These are phyloP conservation scores for Dryas integrifolia DNA, from an alignment of 331 rosid genomes.

Conservation along the genomic window DNA sequence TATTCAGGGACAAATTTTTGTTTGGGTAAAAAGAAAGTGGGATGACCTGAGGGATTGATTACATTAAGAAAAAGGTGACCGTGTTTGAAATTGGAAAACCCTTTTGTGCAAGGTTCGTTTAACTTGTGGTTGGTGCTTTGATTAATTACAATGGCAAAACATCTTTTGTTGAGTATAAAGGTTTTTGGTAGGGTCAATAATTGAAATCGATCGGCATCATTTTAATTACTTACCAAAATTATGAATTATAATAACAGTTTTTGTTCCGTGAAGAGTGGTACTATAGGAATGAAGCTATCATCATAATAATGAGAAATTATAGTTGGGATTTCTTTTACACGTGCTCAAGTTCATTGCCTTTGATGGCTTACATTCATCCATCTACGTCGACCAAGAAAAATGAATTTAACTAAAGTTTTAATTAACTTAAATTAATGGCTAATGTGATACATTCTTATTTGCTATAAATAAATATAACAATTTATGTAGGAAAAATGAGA, in stretches of 20 bases:
- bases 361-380: neutral
- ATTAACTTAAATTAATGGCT: too few relatives aligned
- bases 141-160: neutral
- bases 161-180: neutral
- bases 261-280: conserved; percentile 33
- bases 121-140: conserved; percentile 9
- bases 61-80: neutral
- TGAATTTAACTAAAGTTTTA: too few relatives aligned
- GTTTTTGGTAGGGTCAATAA: conserved; percentile 5
- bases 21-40: neutral
- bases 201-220: conserved; percentile 5
- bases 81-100: conserved; percentile 6
- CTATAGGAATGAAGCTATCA: conserved; percentile 17
- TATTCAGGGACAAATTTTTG: neutral
- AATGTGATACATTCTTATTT: too few relatives aligned
- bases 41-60: neutral
- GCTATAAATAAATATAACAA: too few relatives aligned
- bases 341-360: conserved; percentile 16
- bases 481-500: too few relatives aligned
- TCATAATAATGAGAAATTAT: conserved; percentile 1
- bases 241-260: conserved; percentile 9
- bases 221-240: neutral
- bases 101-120: conserved; percentile 8
- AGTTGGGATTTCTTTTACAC: conserved; percentile 18
- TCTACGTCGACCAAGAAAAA: too few relatives aligned